Conservation (phyloP, 805 yeast genomes). For the Komagataella mondaviorum region DNA sequence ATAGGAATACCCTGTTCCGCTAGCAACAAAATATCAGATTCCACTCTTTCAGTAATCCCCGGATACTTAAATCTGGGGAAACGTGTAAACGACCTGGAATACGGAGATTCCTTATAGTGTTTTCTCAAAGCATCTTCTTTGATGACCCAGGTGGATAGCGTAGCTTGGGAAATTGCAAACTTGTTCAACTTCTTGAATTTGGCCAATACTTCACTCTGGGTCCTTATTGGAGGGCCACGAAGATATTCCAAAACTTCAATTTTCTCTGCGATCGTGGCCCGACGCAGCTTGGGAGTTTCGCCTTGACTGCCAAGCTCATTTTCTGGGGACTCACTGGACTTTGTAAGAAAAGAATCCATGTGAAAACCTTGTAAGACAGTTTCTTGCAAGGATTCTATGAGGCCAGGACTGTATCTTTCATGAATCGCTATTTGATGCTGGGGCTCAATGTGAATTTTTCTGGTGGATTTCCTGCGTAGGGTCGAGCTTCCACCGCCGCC, state of each 20-base stretch:
- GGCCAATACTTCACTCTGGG: slow-evolving; percentile 14
- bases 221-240: slow-evolving; percentile 15
- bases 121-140: slow-evolving; percentile 13
- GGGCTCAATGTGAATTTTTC: background rate
- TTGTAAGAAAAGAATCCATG: background rate
- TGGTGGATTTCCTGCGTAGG: background rate
- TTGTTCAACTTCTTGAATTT: slow-evolving; percentile 10
- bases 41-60: slow-evolving; percentile 18
- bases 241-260: slow-evolving; percentile 18
- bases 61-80: slow-evolving; percentile 20
- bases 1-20: slow-evolving; percentile 7
- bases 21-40: slow-evolving; percentile 10
- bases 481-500: background rate
- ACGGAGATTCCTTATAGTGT: slow-evolving; percentile 12
- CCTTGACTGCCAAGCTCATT: background rate
- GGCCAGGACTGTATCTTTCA: background rate
- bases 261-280: slow-evolving; percentile 18
- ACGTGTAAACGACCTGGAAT: slow-evolving; percentile 13
- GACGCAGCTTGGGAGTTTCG: slow-evolving; percentile 7
- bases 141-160: slow-evolving; percentile 19
- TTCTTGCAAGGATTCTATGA: background rate
- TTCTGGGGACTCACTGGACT: background rate
- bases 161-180: slow-evolving; percentile 21
- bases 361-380: background rate
- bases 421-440: background rate